Evolutionary conservation across 352 stramenopile species (phyloP), one percentile per base, ranked within the genome.

Genomic region (Pythium utonaiense): DNA sequence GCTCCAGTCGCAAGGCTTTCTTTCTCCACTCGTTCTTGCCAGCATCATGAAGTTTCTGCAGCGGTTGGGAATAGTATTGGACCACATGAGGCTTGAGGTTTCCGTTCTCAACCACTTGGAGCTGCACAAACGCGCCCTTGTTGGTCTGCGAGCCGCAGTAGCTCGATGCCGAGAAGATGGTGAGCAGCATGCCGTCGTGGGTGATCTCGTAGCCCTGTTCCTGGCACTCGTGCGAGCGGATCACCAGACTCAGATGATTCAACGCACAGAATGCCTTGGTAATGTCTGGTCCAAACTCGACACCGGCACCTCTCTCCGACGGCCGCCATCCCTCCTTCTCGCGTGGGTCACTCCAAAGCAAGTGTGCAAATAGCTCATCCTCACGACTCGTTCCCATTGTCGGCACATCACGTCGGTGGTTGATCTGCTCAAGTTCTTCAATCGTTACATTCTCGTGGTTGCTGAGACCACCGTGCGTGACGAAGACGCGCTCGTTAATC

Each of bases 281-380:
- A n/a, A 98, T 89, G 53, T 98, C 86, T 3, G 85, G 85, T 9
- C 93, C 93, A 63, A 98, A 98, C 60, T 97, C 88, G n/a, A 97
- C 83, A 6, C 93, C 93, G 33, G 91, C 91, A 5, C 93, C 91
- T 67, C 91, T 73, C 8, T 80, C 83, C 7, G 81, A 93, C 3
- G 82, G 66, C 10, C 78, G 75, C 67, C 73, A 89, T 0, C 83
- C 83, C 1, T 87, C 69, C 41, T 73, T 66, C 17, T 80, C 77
- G 8, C 88, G 83, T 28, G 92, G 92, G 52, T 98, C 92, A 52
- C 86, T 96, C 92, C 92, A 98, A 6, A 98, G 57, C 41, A 98
- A 66, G 66, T 97, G 80, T 19, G 93, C 94, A 57, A 97, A 97
- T 7, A 98, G 66, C 45, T 93, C 74, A 33, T 97, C 89, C 54